Percentiles rank a stretch among this genome's conserved stretches.
phyloP scores from a whole-genome alignment of 371 early-diverging fungal genomes.

The Mucor sp. region DNA sequence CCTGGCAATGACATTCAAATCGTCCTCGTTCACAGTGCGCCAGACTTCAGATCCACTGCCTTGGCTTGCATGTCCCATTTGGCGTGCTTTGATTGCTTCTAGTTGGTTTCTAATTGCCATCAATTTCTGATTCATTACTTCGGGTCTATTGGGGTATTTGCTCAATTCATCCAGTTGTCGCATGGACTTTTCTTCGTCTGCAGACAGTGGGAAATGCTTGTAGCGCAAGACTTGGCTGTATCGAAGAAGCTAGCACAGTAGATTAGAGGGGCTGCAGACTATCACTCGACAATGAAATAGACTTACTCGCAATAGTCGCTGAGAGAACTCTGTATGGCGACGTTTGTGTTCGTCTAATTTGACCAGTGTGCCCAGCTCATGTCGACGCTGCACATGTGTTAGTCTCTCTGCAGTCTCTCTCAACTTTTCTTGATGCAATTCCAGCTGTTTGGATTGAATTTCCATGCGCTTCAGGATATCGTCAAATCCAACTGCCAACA shows the following conservation, averaged over 20 bases:
- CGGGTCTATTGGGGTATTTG: conserved; percentile 8
- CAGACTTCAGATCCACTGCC: conserved; percentile 15
- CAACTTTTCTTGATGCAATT: conserved; percentile 31
- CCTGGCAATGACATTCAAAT: conserved; percentile 20
- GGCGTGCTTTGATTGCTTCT: conserved; percentile 17
- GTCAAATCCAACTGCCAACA: conserved; percentile 87
- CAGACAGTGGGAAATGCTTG: conserved; percentile 25
- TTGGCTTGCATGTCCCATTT: not conserved
- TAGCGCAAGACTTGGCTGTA: conserved; percentile 33
- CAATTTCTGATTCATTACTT: conserved; percentile 19
- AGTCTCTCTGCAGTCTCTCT: conserved; percentile 39
- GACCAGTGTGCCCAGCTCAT: conserved; percentile 30
- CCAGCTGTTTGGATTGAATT: conserved; percentile 66
- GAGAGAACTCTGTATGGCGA: conserved; percentile 31
- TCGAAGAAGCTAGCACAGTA: conserved; percentile 22
- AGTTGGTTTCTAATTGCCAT: conserved; percentile 19
- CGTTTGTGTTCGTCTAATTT: conserved; percentile 46
- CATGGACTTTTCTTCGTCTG: conserved; percentile 19
- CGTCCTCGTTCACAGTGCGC: conserved; percentile 27
- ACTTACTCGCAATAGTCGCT: conserved; percentile 32
- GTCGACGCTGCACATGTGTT: conserved; percentile 30
- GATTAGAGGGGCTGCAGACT: no score
- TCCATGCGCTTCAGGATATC: conserved; percentile 84
- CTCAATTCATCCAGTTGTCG: conserved; percentile 13
- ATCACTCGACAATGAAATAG: not conserved